A percentile compares a stretch with the other conserved stretches of the same genome.
Conservation (phyloP, 129 eudicot genomes). For the Chrysanthemum makinoi region DNA sequence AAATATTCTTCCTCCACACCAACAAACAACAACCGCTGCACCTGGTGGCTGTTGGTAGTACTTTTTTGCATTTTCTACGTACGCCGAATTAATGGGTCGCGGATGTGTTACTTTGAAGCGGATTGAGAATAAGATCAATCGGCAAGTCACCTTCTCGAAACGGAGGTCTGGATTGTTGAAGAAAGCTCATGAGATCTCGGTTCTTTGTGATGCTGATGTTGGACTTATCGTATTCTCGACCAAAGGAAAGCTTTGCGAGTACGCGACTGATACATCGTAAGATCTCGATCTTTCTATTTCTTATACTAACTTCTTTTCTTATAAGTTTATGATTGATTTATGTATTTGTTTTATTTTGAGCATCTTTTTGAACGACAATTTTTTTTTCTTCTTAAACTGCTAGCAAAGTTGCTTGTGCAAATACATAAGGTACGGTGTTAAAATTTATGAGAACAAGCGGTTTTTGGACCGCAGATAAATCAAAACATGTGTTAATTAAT, state of each 20-base stretch:
- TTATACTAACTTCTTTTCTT: background rate
- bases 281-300: constrained; percentile 12
- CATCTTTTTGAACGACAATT: too few species aligned
- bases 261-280: constrained; percentile 31
- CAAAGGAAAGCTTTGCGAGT: constrained; percentile 37
- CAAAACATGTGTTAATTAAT: too few species aligned
- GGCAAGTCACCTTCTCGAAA: constrained; percentile 42
- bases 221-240: constrained; percentile 42
- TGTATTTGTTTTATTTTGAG: too few species aligned
- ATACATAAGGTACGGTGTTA: too few species aligned
- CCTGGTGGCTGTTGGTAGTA: background rate
- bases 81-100: constrained; percentile 27
- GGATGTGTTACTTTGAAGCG: constrained; percentile 37
- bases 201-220: constrained; percentile 37
- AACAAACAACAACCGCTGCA: background rate
- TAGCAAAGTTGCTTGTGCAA: too few species aligned
- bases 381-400: too few species aligned
- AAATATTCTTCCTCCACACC: constrained; percentile 1
- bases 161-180: constrained; percentile 36
- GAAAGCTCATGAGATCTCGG: constrained; percentile 41
- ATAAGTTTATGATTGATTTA: background rate
- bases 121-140: constrained; percentile 37
- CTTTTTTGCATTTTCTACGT: too few species aligned
- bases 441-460: too few species aligned
- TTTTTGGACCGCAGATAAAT: too few species aligned